Conservation (phyloP, 208 protist genomes). For the Acanthamoeba triangularis region DNA sequence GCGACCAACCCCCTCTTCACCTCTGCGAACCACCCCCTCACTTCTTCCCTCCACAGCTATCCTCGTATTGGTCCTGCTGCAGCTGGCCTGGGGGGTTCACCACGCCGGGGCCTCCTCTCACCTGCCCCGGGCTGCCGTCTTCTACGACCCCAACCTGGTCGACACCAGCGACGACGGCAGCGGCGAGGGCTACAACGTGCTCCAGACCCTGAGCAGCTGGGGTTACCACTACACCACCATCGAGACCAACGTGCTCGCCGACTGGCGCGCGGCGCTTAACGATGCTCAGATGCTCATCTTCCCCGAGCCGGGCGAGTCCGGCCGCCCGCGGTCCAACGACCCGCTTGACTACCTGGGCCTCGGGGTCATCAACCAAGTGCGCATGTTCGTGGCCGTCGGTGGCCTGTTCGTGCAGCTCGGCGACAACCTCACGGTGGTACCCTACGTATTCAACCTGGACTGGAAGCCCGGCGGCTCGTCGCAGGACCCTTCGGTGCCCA, state of each 20-base stretch:
- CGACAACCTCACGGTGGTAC: conserved; percentile 42
- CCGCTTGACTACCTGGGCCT: conserved; percentile 9
- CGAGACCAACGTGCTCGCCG: background rate
- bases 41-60: background rate
- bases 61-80: background rate
- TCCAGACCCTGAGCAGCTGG: conserved; percentile 8
- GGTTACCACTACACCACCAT: conserved; percentile 6
- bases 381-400: conserved; percentile 41
- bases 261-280: background rate
- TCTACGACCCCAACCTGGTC: conserved; percentile 20
- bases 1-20: background rate
- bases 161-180: conserved; percentile 8
- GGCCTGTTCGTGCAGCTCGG: conserved; percentile 37
- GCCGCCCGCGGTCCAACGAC: background rate
- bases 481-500: conserved; percentile 9
- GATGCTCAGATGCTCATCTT: conserved; percentile 1
- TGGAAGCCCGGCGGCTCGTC: background rate
- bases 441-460: background rate
- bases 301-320: background rate
- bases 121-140: background rate
- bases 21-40: background rate
- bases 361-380: conserved; percentile 36
- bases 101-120: background rate
- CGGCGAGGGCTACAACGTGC: conserved; percentile 50
- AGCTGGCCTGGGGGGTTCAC: background rate